phyloP scores from a whole-genome alignment of 257 asterid genomes.

The Fraxinus anomala region DNA sequence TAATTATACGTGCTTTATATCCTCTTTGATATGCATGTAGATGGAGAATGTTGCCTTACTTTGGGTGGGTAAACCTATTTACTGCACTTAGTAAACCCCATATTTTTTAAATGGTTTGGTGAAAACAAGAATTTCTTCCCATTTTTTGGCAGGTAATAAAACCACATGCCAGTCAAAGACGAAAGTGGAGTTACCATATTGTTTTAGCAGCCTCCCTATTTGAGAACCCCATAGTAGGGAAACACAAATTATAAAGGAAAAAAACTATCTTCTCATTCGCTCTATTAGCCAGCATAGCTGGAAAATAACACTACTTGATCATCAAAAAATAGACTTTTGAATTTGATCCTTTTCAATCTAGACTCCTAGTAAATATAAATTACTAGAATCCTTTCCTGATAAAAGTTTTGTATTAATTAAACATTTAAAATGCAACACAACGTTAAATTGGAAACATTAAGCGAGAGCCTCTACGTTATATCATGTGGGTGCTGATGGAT shows the following conservation, averaged over 20 bases:
- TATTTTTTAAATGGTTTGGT: constrained; percentile 20
- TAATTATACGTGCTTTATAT: constrained; percentile 1
- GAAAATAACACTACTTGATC: neutral
- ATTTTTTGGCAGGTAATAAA: neutral
- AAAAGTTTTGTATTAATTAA: neutral
- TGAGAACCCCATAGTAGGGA: neutral
- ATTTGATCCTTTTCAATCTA: neutral
- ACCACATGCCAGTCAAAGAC: constrained; percentile 4
- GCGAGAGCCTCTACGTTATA: neutral
- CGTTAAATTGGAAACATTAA: neutral
- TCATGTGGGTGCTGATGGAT: constrained; percentile 26
- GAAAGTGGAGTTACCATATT: constrained; percentile 8
- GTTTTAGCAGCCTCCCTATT: neutral
- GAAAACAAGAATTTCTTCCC: neutral
- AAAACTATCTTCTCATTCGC: neutral
- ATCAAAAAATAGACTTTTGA: neutral
- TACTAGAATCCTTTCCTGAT: neutral
- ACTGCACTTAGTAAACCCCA: constrained; percentile 2
- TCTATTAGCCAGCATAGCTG: constrained; percentile 13
- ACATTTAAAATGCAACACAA: neutral
- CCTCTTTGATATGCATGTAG: constrained; percentile 16
- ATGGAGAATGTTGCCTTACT: constrained; percentile 7
- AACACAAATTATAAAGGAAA: neutral
- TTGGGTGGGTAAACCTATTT: neutral
- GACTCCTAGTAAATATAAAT: neutral